These are phyloP conservation scores for Nyssa sinensis DNA, from an alignment of 148 eudicot genomes.

Conservation along the genomic window DNA sequence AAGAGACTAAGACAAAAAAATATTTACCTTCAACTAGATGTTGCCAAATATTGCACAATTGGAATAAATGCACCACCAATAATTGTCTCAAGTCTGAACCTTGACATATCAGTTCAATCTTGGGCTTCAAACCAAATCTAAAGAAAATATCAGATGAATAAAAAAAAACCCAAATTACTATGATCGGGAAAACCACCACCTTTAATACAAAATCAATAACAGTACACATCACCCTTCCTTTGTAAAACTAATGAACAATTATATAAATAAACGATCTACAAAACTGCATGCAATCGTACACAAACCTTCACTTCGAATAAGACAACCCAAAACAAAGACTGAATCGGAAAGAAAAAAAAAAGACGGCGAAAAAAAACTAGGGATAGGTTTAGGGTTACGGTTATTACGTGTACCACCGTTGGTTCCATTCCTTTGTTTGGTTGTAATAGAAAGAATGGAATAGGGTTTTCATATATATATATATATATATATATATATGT, in stretches of 20 bases:
- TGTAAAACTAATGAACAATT: background rate
- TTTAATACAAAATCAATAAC: background rate
- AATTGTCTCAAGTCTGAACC: no score
- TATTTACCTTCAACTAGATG: no score
- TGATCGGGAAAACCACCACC: background rate
- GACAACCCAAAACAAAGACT: background rate
- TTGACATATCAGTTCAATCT: no score
- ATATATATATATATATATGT: no score
- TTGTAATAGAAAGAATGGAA: no score
- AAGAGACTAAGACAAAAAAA: no score
- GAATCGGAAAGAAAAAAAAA: background rate
- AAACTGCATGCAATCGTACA: background rate
- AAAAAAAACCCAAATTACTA: background rate
- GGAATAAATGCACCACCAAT: no score
- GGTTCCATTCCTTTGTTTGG: no score
- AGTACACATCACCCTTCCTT: background rate
- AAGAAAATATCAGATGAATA: conserved; percentile 2
- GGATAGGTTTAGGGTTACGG: background rate
- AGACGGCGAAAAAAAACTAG: background rate
- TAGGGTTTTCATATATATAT: no score
- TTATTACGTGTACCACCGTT: conserved; percentile 3
- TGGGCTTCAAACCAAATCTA: conserved; percentile 15
- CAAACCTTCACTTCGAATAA: background rate
- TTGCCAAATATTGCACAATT: no score
- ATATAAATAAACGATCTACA: no score